Evolutionary conservation across 2,329 filamentous ascomycete species (phyloP).

Genomic region (Blastomyces percursus): DNA sequence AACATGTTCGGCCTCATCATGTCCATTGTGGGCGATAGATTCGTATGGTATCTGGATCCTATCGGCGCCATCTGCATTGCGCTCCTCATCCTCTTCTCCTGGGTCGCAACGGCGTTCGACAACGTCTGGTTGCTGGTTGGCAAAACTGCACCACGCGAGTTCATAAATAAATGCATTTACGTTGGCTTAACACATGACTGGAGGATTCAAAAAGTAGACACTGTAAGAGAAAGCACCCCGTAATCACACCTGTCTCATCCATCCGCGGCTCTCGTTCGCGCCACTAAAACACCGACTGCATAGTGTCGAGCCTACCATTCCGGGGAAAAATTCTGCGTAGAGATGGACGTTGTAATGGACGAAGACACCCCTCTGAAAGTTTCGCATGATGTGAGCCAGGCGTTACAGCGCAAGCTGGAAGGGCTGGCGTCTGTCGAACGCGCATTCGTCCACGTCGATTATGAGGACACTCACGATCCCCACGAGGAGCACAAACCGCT

Average conservation of each 20-base stretch:
- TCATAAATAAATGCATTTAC: slow-evolving; percentile 47
- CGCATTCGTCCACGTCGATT: slow-evolving; percentile 43
- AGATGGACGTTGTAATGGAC: slow-evolving; percentile 52
- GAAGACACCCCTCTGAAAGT: slow-evolving; percentile 44
- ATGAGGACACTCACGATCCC: slow-evolving; percentile 18
- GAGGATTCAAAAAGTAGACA: slow-evolving; percentile 49
- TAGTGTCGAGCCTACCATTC: slow-evolving; percentile 49
- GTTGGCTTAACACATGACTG: slow-evolving; percentile 45
- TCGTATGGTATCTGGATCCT: slow-evolving; percentile 51
- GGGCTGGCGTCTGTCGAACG: slow-evolving; percentile 35
- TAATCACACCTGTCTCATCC: neutral
- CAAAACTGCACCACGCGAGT: slow-evolving; percentile 48
- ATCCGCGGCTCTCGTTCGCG: neutral
- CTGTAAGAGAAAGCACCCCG: slow-evolving; percentile 16
- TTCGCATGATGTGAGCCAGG: slow-evolving; percentile 51
- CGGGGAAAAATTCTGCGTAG: slow-evolving; percentile 51
- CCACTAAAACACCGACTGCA: neutral
- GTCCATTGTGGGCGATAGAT: slow-evolving; percentile 43
- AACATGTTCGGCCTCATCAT: slow-evolving; percentile 47
- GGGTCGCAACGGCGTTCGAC: slow-evolving; percentile 50
- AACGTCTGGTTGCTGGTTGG: slow-evolving; percentile 53
- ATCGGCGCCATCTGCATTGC: slow-evolving; percentile 51
- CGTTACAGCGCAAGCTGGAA: slow-evolving; percentile 51
- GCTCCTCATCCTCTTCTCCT: slow-evolving; percentile 50
- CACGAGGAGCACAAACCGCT: slow-evolving; percentile 11